A percentile compares a stretch with the other conserved stretches of the same genome.
Evolutionary conservation across 1,284 basidiomycete genomes (phyloP).

Genomic region (Papiliotrema terrestris): DNA sequence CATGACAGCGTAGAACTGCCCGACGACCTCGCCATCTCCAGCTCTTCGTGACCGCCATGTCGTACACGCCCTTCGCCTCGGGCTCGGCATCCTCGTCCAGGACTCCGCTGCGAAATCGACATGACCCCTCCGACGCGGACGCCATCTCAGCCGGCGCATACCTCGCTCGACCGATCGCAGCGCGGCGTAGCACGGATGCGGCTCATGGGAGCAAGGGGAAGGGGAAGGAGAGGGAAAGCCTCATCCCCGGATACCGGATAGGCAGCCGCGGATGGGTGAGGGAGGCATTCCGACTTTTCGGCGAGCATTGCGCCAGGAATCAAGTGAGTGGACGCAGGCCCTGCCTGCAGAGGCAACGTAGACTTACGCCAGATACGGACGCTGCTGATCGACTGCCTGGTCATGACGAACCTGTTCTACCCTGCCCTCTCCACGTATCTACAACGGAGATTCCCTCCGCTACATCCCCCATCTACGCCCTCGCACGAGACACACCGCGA

Average conservation of each 20-base stretch:
- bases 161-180: neutral
- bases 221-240: neutral
- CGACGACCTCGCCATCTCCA: no score
- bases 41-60: no score
- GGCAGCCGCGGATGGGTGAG: conserved; percentile 28
- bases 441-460: conserved; percentile 44
- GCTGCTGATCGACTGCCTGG: conserved; percentile 85
- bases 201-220: conserved; percentile 1
- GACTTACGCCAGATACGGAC: conserved; percentile 66
- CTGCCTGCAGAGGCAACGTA: neutral
- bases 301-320: conserved; percentile 49
- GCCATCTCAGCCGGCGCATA: neutral
- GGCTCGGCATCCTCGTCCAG: neutral
- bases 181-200: neutral
- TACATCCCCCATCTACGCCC: conserved; percentile 20
- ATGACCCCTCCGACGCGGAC: neutral
- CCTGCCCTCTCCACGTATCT: conserved; percentile 83
- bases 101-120: neutral
- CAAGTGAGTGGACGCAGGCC: conserved; percentile 29
- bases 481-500: conserved; percentile 17
- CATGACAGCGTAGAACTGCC: neutral
- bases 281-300: conserved; percentile 42
- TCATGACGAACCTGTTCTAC: conserved; percentile 94
- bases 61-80: no score
- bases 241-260: neutral